Base-by-base conservation (phyloP, 768 basidiomycete genomes). In the Pleurotus giganteus region DNA sequence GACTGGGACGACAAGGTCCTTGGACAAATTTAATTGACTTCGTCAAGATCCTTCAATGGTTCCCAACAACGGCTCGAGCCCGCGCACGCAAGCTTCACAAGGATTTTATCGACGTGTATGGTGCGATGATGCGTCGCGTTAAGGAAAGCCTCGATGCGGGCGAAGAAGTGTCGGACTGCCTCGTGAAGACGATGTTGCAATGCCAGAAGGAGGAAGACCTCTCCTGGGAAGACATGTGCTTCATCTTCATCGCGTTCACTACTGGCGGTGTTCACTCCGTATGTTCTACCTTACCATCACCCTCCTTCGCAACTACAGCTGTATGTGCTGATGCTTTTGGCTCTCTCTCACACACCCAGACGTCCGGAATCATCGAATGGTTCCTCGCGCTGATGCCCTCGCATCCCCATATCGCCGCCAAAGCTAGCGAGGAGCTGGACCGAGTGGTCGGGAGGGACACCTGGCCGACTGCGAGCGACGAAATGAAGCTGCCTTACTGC, bases 391-490 rank as follows among this genome's bases (percentile, higher is more conserved):
- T 67, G 3, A 65, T 69, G 59, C 59, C 65, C n/a, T 60, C 63
- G 11, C 56, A 66, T 54, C 74, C 73, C 0, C 60, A 67, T 2
- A 59, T 67, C 3, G 67, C 70, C 41, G 55, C 43, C 2, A 62
- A 58, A 23, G 72, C 71, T 8, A 70, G 69, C 8, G 66, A 57
- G n/a, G 74, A 75, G 54, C 57, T 75, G 4, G 71, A 75, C 54
- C 57, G 59, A 1, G 68, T 71, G 19, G 57, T 73, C 3, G 73
- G 74, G 12, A 45, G 54, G 4, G 61, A 69, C 15, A 59, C 69
- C 12, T 55, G 70, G 27, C 67, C 71, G 0, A 60, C 42, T 0
- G 58, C 63, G 28, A 51, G 58, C n/a, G 69, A 72, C 42, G 56
- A 65, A 45, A 37, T 31, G 8, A 36, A 56, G 9, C 52, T 70